These are phyloP conservation scores for Grigorovia transvaalensis DNA, from an alignment of 805 yeast genomes.

Conservation along the genomic window DNA sequence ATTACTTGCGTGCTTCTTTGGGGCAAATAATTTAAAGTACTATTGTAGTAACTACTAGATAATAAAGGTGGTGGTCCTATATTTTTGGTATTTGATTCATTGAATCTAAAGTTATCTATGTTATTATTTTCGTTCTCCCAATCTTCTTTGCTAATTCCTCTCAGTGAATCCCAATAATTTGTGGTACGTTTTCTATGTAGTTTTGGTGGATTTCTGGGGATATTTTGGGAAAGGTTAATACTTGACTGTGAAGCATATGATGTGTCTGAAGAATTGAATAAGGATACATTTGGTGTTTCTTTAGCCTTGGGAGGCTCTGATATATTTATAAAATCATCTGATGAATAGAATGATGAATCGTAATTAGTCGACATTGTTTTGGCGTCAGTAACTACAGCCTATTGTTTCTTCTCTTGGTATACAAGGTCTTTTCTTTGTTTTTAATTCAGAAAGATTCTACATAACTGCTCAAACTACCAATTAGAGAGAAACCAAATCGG, in stretches of 20 bases:
- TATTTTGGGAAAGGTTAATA: not conserved
- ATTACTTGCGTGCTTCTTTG: conserved; percentile 3
- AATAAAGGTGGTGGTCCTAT: not conserved
- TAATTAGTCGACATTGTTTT: conserved; percentile 1
- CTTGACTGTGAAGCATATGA: not conserved
- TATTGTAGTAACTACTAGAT: not conserved
- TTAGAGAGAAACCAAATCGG: too few species aligned
- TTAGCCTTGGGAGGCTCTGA: conserved; percentile 16
- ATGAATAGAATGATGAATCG: not conserved
- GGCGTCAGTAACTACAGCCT: not conserved
- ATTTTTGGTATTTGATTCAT: not conserved
- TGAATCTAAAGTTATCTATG: not conserved
- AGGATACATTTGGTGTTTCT: conserved; percentile 12
- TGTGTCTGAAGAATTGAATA: conserved; percentile 1
- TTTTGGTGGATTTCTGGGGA: not conserved
- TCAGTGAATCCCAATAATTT: conserved; percentile 14
- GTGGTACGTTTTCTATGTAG: conserved; percentile 13
- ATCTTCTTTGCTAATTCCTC: not conserved
- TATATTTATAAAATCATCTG: conserved; percentile 15
- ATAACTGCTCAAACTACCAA: too few species aligned
- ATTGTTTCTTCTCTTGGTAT: not conserved
- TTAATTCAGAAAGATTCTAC: not conserved
- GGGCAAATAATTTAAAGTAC: not conserved
- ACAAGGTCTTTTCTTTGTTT: not conserved
- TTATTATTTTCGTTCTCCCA: not conserved